Evolutionary conservation across 2,329 filamentous ascomycete species (phyloP).

Genomic region (Talaromyces atroroseus): DNA sequence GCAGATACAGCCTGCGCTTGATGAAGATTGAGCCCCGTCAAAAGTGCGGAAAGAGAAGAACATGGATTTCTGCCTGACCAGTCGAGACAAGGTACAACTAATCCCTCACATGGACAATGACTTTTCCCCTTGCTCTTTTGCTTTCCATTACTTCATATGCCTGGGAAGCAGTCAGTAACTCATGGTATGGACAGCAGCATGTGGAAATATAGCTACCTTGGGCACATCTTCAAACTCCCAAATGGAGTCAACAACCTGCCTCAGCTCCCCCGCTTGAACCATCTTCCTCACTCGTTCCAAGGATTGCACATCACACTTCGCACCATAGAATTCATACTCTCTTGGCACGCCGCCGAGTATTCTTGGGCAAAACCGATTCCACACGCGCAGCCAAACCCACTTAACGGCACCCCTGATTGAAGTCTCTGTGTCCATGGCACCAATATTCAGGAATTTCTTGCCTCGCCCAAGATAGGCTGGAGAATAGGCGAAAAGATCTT

Average conservation of each 20-base stretch:
- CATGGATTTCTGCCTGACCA: background rate
- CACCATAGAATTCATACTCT: background rate
- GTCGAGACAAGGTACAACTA: background rate
- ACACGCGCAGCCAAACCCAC: background rate
- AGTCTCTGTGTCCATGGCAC: background rate
- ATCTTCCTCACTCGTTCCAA: background rate
- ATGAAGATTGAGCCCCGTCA: conserved; percentile 26
- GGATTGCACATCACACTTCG: background rate
- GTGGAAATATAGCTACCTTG: background rate
- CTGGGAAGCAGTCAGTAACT: background rate
- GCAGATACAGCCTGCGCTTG: conserved; percentile 47
- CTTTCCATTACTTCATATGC: conserved; percentile 8
- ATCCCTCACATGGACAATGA: conserved; percentile 6
- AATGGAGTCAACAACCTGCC: conserved; percentile 2
- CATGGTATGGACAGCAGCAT: background rate
- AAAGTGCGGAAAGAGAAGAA: too few relatives aligned
- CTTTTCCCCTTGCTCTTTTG: conserved; percentile 7
- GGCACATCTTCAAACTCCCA: conserved; percentile 9
- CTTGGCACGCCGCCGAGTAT: conserved; percentile 5
- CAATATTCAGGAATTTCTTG: background rate
- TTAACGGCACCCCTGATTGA: background rate
- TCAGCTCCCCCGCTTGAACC: background rate
- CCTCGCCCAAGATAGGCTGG: background rate
- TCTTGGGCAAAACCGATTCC: conserved; percentile 3
- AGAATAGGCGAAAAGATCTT: background rate